phyloP scores from a whole-genome alignment of 2,329 filamentous ascomycete species.

The Ophiosphaerella korrae region DNA sequence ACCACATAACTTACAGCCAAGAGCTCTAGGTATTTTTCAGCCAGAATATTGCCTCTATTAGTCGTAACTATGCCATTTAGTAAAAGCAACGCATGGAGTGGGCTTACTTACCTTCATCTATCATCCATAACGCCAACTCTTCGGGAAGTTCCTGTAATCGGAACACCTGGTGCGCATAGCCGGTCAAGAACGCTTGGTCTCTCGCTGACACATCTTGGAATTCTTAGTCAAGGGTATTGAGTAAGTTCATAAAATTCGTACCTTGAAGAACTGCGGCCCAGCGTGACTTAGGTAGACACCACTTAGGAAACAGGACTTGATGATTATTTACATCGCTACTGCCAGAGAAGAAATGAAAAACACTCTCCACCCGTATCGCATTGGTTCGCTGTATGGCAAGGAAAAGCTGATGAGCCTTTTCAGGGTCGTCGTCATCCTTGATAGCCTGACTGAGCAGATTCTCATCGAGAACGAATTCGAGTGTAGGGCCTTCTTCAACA shows the following conservation, averaged over 20 bases:
- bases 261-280: slow-evolving; percentile 44
- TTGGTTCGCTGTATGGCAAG: slow-evolving; percentile 66
- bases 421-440: slow-evolving; percentile 75
- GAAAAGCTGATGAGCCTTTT: slow-evolving; percentile 60
- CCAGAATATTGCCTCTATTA: slow-evolving; percentile 42
- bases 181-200: slow-evolving; percentile 50
- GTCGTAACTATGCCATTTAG: slow-evolving; percentile 36
- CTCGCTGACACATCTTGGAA: slow-evolving; percentile 28
- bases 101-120: slow-evolving; percentile 39
- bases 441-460: slow-evolving; percentile 31
- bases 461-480: slow-evolving; percentile 24
- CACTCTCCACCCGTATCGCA: slow-evolving; percentile 57
- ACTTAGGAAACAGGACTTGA: slow-evolving; percentile 10
- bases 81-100: background rate
- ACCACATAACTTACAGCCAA: slow-evolving; percentile 23
- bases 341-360: slow-evolving; percentile 61
- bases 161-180: slow-evolving; percentile 50
- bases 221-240: slow-evolving; percentile 10
- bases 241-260: slow-evolving; percentile 4
- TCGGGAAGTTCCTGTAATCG: slow-evolving; percentile 43
- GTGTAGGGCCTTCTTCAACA: slow-evolving; percentile 12
- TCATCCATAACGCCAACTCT: slow-evolving; percentile 51
- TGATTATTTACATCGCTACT: slow-evolving; percentile 2
- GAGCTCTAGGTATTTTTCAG: slow-evolving; percentile 42
- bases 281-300: slow-evolving; percentile 33